A percentile compares a stretch with the other conserved stretches of the same genome.
Conservation (phyloP, 257 asterid species). For the Mitragyna speciosa region DNA sequence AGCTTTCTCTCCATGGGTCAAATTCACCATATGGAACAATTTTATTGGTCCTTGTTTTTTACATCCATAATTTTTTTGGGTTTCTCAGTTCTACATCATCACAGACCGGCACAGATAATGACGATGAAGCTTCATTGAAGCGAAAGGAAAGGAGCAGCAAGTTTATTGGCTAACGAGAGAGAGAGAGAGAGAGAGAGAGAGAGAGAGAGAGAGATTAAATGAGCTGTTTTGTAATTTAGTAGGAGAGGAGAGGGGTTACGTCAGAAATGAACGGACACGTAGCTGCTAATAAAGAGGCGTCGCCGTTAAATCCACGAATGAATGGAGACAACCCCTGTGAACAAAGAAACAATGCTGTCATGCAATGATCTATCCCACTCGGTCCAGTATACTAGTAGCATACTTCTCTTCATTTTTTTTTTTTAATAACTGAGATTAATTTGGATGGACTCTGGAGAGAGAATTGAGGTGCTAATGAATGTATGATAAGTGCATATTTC, state of each 20-base stretch:
- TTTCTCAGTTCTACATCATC: not conserved
- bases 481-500: slow-evolving; percentile 14
- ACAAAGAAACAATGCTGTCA: not conserved
- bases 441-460: slow-evolving; percentile 25
- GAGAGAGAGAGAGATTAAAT: not conserved
- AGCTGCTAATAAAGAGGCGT: slow-evolving; percentile 24
- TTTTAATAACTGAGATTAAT: not conserved
- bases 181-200: slow-evolving; percentile 1
- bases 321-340: slow-evolving; percentile 41
- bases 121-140: slow-evolving; percentile 18
- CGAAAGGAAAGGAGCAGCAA: slow-evolving; percentile 14
- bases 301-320: slow-evolving; percentile 66
- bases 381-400: slow-evolving; percentile 32
- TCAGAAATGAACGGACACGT: slow-evolving; percentile 47
- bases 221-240: slow-evolving; percentile 7
- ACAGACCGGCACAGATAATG: slow-evolving; percentile 22
- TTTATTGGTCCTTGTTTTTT: not conserved
- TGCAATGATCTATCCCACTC: slow-evolving; percentile 25
- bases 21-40: not conserved
- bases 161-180: slow-evolving; percentile 22
- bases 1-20: slow-evolving; percentile 6
- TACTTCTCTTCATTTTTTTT: not conserved
- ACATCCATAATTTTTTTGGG: no score
- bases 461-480: slow-evolving; percentile 43
- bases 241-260: slow-evolving; percentile 25